Base-by-base conservation (phyloP, 2,329 filamentous ascomycete species). In the Aspergillus sp. region DNA sequence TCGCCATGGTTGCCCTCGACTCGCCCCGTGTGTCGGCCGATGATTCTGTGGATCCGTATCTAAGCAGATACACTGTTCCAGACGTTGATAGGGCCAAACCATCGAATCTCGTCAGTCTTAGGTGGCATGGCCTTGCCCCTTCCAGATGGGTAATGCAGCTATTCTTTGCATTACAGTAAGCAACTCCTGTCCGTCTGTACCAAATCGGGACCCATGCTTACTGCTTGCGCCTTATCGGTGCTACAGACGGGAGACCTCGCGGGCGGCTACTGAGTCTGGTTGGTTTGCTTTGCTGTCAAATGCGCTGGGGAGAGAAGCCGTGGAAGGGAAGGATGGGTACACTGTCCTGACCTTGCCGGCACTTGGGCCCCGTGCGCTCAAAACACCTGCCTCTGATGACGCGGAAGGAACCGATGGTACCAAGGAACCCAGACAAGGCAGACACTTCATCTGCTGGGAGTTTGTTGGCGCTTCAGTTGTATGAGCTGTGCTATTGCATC, bases 1-100 rank as follows among this genome's bases (percentile, higher is more conserved):
- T 82, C 13, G 75, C 66, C 5, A 63, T 76, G 29, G 59, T 81
- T 4, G 63, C 67, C 11, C 50, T 68, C 10, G 43, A 46, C 8
- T 66, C 64, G 10, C 57, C 59, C 10, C 53, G 60, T 12, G 43
- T 68, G 3, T 43, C 42, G 22, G 47, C 43, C 11, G 42, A 51
- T 24, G 61, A 67, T 39, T 41, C 47, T 10, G 51, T 64, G 17
- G 64, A 67, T 34, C 55, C 63, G 6, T 68, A 60, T 39, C 46
- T 68, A 15, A 59, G 60, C 40, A 60, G 64, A 10, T 68, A 67
- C 39, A 42, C 41, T 14, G 53, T 63, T 4, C 59, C 61, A 8
- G 47, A 53, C 5, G 39, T 37, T n/a, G 50, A 54, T 11, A 34
- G 49, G 4, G 36, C 38, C 12, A 40, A 34, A 6, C 8, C 42